Conservation (phyloP, 352 stramenopile species). For the Plasmopara halstedii region DNA sequence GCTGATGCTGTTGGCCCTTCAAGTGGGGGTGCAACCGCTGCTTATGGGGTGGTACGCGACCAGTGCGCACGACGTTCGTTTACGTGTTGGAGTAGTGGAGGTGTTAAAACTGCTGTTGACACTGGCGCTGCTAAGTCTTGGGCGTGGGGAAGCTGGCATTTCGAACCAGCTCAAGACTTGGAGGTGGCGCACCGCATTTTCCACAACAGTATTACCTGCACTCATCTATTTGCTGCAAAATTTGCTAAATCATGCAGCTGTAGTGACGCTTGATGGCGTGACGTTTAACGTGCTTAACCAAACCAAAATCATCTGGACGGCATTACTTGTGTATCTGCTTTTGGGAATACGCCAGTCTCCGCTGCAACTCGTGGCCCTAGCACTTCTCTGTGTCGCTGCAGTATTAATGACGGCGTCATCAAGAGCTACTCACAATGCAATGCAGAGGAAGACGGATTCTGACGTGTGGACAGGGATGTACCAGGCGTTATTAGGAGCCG, state of each 20-base stretch:
- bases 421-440: constrained; percentile 1
- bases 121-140: constrained; percentile 47
- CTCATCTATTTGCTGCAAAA: constrained; percentile 83
- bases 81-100: constrained; percentile 72
- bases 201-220: constrained; percentile 59
- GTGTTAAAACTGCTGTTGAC: constrained; percentile 62
- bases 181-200: constrained; percentile 41
- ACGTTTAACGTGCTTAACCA: constrained; percentile 85
- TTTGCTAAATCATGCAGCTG: constrained; percentile 70
- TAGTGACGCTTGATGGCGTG: constrained; percentile 68
- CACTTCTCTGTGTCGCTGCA: constrained; percentile 55
- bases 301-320: constrained; percentile 86
- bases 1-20: constrained; percentile 54
- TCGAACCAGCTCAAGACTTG: constrained; percentile 57
- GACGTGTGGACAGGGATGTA: constrained; percentile 63
- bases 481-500: constrained; percentile 57
- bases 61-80: constrained; percentile 46
- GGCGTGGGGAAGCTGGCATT: constrained; percentile 25
- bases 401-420: constrained; percentile 66
- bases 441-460: constrained; percentile 8
- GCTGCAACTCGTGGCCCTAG: constrained; percentile 62
- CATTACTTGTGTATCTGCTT: constrained; percentile 72
- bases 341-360: constrained; percentile 60
- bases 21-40: constrained; percentile 72
- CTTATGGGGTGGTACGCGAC: constrained; percentile 70